phyloP scores from a whole-genome alignment of 257 asterid genomes.

The Solanum etuberosum region DNA sequence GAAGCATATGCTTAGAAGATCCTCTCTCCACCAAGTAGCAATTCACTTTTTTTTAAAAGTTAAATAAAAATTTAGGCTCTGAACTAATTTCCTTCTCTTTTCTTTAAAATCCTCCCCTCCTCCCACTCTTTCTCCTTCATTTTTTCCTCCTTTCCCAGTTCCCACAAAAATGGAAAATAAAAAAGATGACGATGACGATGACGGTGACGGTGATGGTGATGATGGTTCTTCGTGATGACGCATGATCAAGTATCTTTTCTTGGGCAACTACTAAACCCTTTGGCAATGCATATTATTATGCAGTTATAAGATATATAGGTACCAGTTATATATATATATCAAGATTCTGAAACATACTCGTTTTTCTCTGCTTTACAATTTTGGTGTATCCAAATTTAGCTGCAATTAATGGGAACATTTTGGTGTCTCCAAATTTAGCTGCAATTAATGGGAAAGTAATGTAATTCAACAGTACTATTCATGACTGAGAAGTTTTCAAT shows the following conservation, averaged over 20 bases:
- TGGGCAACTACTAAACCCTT: constrained; percentile 57
- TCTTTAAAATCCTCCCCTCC: neutral
- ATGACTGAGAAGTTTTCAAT: neutral
- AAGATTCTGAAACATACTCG: neutral
- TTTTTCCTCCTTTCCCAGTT: neutral
- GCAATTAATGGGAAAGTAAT: neutral
- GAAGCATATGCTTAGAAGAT: constrained; percentile 48
- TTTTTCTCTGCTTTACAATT: neutral
- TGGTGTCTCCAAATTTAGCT: neutral
- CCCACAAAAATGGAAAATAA: neutral
- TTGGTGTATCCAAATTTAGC: neutral
- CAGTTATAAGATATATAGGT: neutral
- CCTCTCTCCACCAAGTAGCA: constrained; percentile 20
- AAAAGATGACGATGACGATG: neutral
- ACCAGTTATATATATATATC: neutral
- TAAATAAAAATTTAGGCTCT: neutral
- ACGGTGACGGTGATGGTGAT: neutral
- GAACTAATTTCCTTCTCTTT: neutral
- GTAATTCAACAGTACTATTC: neutral
- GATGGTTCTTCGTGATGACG: neutral
- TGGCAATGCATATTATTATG: constrained; percentile 28
- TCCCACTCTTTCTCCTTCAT: neutral
- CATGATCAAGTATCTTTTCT: neutral
- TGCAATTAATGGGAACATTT: neutral
- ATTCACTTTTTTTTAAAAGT: neutral